A percentile compares a stretch with the other conserved stretches of the same genome.
Evolutionary conservation across 2,329 filamentous ascomycete species (phyloP).

Genomic region (Alternaria arborescens): DNA sequence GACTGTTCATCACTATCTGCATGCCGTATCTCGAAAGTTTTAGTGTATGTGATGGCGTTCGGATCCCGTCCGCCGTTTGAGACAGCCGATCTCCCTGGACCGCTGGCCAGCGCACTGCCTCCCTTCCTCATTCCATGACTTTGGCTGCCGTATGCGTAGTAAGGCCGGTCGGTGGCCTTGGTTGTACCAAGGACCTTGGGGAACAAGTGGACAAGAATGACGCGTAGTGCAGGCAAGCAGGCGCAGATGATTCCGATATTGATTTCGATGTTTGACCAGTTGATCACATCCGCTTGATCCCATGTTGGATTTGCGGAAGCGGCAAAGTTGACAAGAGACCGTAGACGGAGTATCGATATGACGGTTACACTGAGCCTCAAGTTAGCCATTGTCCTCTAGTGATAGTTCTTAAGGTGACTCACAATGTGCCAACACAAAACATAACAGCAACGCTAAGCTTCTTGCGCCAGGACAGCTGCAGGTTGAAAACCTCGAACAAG

Average conservation of each 20-base stretch:
- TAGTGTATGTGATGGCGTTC: constrained; percentile 23
- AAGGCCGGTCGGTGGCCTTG: constrained; percentile 19
- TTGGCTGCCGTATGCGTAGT: constrained; percentile 24
- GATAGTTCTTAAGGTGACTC: neutral
- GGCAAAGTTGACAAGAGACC: constrained; percentile 55
- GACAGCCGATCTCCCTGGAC: constrained; percentile 7
- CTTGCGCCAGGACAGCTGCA: constrained; percentile 48
- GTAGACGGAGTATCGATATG: constrained; percentile 56
- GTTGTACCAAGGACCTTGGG: constrained; percentile 51
- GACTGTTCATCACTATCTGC: constrained; percentile 21
- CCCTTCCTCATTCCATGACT: constrained; percentile 34
- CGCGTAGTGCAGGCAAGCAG: constrained; percentile 54
- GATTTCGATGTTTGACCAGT: constrained; percentile 56
- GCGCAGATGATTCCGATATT: constrained; percentile 57
- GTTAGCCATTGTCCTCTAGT: neutral
- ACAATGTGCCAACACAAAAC: constrained; percentile 51
- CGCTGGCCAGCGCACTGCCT: constrained; percentile 18
- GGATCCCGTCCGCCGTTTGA: constrained; percentile 1
- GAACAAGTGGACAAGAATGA: constrained; percentile 50
- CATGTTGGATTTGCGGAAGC: constrained; percentile 53
- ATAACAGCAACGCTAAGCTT: constrained; percentile 50
- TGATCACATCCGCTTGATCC: constrained; percentile 52
- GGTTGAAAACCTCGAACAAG: constrained; percentile 41
- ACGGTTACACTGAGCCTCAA: constrained; percentile 46
- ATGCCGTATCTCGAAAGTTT: constrained; percentile 26